A percentile compares a stretch with the other conserved stretches of the same genome.
Conservation (phyloP, 441 rosid genomes). For the Francoa sonchifolia region DNA sequence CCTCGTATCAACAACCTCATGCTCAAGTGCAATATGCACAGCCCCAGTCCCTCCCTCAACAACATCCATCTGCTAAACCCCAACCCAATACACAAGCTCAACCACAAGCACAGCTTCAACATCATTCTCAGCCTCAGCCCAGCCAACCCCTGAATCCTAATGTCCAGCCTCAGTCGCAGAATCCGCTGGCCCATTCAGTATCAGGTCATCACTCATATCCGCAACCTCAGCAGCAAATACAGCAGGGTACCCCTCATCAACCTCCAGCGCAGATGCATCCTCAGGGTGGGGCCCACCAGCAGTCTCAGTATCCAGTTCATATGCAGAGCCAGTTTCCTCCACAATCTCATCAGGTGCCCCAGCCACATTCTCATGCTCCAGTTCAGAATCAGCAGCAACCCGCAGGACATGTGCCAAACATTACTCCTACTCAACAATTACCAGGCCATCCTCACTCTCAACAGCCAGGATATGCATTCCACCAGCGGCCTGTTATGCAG, state of each 20-base stretch:
- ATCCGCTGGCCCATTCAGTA: slow-evolving; percentile 31
- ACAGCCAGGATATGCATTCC: slow-evolving; percentile 29
- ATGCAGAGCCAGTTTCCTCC: slow-evolving; percentile 37
- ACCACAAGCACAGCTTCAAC: slow-evolving; percentile 22
- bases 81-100: slow-evolving; percentile 24
- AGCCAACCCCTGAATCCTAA: slow-evolving; percentile 25
- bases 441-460: slow-evolving; percentile 24
- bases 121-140: slow-evolving; percentile 24
- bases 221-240: slow-evolving; percentile 33
- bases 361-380: slow-evolving; percentile 26
- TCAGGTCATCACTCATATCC: slow-evolving; percentile 48
- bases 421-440: slow-evolving; percentile 25
- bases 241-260: slow-evolving; percentile 25
- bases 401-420: slow-evolving; percentile 24
- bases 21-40: slow-evolving; percentile 18
- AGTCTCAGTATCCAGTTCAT: slow-evolving; percentile 25
- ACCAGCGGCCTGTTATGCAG: slow-evolving; percentile 27
- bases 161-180: slow-evolving; percentile 27
- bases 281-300: slow-evolving; percentile 31
- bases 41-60: slow-evolving; percentile 22
- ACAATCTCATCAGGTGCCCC: slow-evolving; percentile 30
- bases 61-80: slow-evolving; percentile 20
- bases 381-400: slow-evolving; percentile 30
- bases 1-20: slow-evolving; percentile 11
- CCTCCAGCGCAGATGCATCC: slow-evolving; percentile 22